phyloP scores from a whole-genome alignment of 2,329 filamentous ascomycete genomes.

The Alternaria atra region DNA sequence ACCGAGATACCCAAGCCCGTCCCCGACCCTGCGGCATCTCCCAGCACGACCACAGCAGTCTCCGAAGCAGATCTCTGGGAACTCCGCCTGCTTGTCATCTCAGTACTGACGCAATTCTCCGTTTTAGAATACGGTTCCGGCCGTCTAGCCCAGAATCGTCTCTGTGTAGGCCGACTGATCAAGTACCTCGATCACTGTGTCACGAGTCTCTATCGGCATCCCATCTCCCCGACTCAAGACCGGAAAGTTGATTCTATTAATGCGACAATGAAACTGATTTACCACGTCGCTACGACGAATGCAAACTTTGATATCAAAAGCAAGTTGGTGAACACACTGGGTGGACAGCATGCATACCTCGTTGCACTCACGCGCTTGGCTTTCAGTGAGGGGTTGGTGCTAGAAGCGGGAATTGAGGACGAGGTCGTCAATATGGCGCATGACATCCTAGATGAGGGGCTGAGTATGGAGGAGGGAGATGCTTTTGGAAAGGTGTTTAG shows the following conservation, averaged over 20 bases:
- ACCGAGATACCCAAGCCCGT: constrained; percentile 61
- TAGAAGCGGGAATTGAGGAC: constrained; percentile 79
- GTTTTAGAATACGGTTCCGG: constrained; percentile 66
- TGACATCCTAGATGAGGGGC: constrained; percentile 78
- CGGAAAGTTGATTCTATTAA: constrained; percentile 64
- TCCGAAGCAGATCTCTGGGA: constrained; percentile 52
- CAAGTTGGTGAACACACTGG: constrained; percentile 74
- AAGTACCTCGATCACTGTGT: constrained; percentile 79
- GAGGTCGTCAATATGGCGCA: constrained; percentile 84
- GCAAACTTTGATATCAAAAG: constrained; percentile 72
- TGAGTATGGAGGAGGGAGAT: constrained; percentile 82
- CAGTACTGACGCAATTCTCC: constrained; percentile 66
- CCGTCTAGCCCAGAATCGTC: constrained; percentile 73
- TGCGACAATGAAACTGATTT: constrained; percentile 67
- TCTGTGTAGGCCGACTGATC: constrained; percentile 77
- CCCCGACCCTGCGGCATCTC: constrained; percentile 27
- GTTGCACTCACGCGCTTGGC: constrained; percentile 83
- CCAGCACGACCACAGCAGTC: constrained; percentile 12
- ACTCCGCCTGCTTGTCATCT: constrained; percentile 58
- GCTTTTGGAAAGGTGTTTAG: constrained; percentile 60
- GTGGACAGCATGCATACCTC: constrained; percentile 82
- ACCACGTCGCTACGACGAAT: constrained; percentile 68
- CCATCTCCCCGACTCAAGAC: constrained; percentile 46
- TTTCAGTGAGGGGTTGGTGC: constrained; percentile 80
- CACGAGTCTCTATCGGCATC: constrained; percentile 62